Base-by-base conservation (phyloP, 2,329 filamentous ascomycete species). In the Tricladium varicosporioides region DNA sequence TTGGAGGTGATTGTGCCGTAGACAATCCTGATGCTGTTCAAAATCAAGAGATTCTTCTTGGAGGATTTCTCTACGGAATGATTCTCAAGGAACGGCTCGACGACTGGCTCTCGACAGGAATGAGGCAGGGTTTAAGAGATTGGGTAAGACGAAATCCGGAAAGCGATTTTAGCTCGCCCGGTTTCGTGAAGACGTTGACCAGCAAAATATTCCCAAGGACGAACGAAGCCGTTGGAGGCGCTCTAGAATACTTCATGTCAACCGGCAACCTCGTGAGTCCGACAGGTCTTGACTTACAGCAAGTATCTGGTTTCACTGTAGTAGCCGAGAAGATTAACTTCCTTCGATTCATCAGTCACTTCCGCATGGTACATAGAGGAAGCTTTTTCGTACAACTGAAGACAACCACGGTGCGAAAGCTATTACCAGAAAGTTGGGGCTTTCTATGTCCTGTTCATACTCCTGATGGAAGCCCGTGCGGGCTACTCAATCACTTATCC, bases 301-400 rank as follows among this genome's bases (percentile, higher is more conserved):
- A 99, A 74, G 87, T 88, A 0, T 94, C 93, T 11, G 94, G 94
- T 61, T 99, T 96, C 73, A 96, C 91, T 0, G 92, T 99, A 51
- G 92, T 97, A 51, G 94, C 94, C 2, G 94, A 99, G 72, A 97
- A 97, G 80, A 93, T 99, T 71, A 99, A 99, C 77, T 99, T 97
- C 72, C 85, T 96, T 69, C 91, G 94, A 68, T 99, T 97, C 77
- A 96, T 99, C 76, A 94, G 91, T 73, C 94, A 99, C 74, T 99
- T 99, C 82, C 89, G 94, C 65, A 97, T 97, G 92, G 91, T 99
- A 57, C 94, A 99, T 77, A 86, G 94, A 85, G 94, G 94, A 79
- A 94, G 91, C 71, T 99, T 99, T 82, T 99, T 99, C 73, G 94
- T 94, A 2, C 91, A 97, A 72, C 76, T 99, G 63, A 97, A 97